Conservation (phyloP, 2,329 filamentous ascomycete species). For the Venturiaceae sp. region DNA sequence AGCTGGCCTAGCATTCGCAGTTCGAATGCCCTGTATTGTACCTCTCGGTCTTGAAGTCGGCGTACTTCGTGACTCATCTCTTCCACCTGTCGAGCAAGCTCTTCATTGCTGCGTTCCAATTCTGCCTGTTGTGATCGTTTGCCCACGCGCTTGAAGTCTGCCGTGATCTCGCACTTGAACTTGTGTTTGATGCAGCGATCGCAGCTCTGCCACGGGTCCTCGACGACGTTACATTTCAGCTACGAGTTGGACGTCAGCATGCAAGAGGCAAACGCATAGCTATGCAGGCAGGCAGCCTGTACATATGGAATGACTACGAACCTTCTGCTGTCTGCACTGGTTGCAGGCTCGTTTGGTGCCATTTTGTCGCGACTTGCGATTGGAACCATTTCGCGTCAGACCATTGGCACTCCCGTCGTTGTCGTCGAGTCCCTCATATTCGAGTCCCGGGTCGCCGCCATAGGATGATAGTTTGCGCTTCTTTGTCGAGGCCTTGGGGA, state of each 20-base stretch:
- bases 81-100: conserved; percentile 45
- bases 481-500: background rate
- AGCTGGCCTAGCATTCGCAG: background rate
- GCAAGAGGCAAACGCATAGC: background rate
- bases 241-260: conserved; percentile 23
- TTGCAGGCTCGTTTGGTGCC: conserved; percentile 64
- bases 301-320: conserved; percentile 29
- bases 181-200: conserved; percentile 70
- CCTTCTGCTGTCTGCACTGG: conserved; percentile 79
- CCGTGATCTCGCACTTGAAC: conserved; percentile 77
- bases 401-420: background rate
- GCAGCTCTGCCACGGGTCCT: conserved; percentile 70
- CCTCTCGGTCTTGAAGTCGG: background rate
- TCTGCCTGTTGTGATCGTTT: conserved; percentile 77
- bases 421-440: background rate
- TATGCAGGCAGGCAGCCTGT: background rate
- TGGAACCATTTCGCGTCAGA: conserved; percentile 7
- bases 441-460: background rate
- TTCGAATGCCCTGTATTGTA: background rate
- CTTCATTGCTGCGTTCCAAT: conserved; percentile 50
- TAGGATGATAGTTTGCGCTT: conserved; percentile 1
- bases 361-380: conserved; percentile 6
- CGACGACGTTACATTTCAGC: conserved; percentile 76
- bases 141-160: conserved; percentile 75
- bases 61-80: conserved; percentile 41